phyloP scores from a whole-genome alignment of 805 yeast species.

The Zygosaccharomyces bailii region DNA sequence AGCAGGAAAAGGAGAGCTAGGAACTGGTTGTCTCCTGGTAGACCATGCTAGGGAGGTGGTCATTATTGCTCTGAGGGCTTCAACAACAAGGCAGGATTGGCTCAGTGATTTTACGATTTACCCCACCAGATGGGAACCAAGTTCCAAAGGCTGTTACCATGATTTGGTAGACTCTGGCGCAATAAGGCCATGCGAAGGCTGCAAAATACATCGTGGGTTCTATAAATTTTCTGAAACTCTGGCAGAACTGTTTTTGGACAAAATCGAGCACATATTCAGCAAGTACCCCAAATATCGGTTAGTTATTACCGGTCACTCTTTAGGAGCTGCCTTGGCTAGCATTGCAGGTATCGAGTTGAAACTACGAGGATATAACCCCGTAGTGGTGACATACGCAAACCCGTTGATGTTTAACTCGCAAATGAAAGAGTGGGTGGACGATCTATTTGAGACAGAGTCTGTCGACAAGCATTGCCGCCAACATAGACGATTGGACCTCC shows the following conservation, averaged over 20 bases:
- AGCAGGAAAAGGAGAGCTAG: slow-evolving; percentile 45
- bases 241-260: slow-evolving; percentile 38
- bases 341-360: slow-evolving; percentile 61
- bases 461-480: slow-evolving; percentile 28
- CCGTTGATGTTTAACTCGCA: slow-evolving; percentile 60
- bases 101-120: slow-evolving; percentile 50
- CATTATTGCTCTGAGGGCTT: slow-evolving; percentile 59
- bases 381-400: slow-evolving; percentile 57
- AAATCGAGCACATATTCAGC: slow-evolving; percentile 35
- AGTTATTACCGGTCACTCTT: slow-evolving; percentile 66
- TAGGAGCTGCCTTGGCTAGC: slow-evolving; percentile 69
- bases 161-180: slow-evolving; percentile 24
- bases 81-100: slow-evolving; percentile 61
- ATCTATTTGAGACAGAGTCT: slow-evolving; percentile 40
- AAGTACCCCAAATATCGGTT: slow-evolving; percentile 48
- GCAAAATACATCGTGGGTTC: slow-evolving; percentile 66
- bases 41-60: slow-evolving; percentile 46
- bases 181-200: slow-evolving; percentile 43
- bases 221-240: slow-evolving; percentile 44
- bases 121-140: slow-evolving; percentile 48
- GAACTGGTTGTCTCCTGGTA: slow-evolving; percentile 53
- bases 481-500: slow-evolving; percentile 27
- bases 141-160: slow-evolving; percentile 29
- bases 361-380: slow-evolving; percentile 50
- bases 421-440: slow-evolving; percentile 52